Evolutionary conservation across 805 yeast genomes (phyloP).

Genomic region (Kazachstania psychrophila): DNA sequence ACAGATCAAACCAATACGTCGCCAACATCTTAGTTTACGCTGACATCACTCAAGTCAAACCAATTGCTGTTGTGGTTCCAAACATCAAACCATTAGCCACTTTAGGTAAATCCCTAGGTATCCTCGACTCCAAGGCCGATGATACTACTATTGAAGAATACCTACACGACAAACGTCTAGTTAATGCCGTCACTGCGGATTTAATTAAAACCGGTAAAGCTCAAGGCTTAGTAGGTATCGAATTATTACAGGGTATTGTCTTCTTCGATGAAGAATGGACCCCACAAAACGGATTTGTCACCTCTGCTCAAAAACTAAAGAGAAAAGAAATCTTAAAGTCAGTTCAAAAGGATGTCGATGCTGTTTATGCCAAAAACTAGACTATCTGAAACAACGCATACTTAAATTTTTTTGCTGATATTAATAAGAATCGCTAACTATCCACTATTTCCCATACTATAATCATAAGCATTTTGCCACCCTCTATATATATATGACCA

Average conservation of each 20-base stretch:
- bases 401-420: no score
- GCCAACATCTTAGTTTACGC: constrained; percentile 88
- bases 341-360: constrained; percentile 58
- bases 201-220: constrained; percentile 66
- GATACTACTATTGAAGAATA: constrained; percentile 39
- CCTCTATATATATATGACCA: no score
- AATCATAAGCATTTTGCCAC: no score
- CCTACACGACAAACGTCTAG: constrained; percentile 49
- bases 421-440: no score
- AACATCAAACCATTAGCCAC: constrained; percentile 55
- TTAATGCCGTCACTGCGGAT: constrained; percentile 44
- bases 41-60: constrained; percentile 78
- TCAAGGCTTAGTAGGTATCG: constrained; percentile 80
- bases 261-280: constrained; percentile 92
- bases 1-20: constrained; percentile 73
- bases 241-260: constrained; percentile 69
- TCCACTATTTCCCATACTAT: no score
- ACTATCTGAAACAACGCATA: no score
- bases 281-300: constrained; percentile 87
- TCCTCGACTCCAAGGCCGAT: constrained; percentile 28
- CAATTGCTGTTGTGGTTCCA: constrained; percentile 84
- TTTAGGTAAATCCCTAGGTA: constrained; percentile 48
- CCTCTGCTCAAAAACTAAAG: constrained; percentile 93
- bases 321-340: constrained; percentile 76
- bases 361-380: constrained; percentile 46